Percentiles rank a stretch among this genome's conserved stretches.
These are phyloP conservation scores for Colletotrichum sp. DNA, from an alignment of 2,329 filamentous ascomycete species.

Conservation along the genomic window DNA sequence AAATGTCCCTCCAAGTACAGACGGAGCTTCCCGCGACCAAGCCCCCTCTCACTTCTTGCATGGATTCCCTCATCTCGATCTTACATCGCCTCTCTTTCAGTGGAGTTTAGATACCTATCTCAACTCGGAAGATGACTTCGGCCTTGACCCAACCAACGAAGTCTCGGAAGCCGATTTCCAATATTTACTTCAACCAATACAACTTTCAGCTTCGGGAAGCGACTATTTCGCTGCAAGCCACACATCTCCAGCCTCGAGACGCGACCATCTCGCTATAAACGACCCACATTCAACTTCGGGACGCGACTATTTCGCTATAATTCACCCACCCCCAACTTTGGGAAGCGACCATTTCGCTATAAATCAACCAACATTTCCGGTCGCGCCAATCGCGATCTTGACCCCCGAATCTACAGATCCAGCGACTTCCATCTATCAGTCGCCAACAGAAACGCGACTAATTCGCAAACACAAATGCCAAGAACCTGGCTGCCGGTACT, in stretches of 20 bases:
- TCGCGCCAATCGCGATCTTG: not conserved
- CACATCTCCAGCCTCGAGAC: not conserved
- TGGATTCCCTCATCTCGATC: not conserved
- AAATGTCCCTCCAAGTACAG: not conserved
- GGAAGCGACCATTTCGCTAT: not conserved
- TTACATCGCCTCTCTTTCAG: not conserved
- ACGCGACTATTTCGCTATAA: not conserved
- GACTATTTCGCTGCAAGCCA: not conserved
- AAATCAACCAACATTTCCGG: fast-evolving
- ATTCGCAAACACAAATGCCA: not conserved
- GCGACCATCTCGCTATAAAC: not conserved
- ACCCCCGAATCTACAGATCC: not conserved
- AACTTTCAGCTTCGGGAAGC: not conserved
- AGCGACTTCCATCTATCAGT: not conserved
- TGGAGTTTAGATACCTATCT: not conserved
- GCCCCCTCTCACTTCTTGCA: not conserved
- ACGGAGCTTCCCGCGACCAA: not conserved
- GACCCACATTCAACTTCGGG: not conserved
- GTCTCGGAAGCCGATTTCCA: not conserved
- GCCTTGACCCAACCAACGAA: not conserved
- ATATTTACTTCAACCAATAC: not conserved
- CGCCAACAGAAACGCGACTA: not conserved
- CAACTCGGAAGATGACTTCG: not conserved
- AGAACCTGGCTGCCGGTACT: not conserved
- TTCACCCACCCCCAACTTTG: not conserved